phyloP scores from a whole-genome alignment of 108 stramenopile species.

The Nitzschia inconspicua region DNA sequence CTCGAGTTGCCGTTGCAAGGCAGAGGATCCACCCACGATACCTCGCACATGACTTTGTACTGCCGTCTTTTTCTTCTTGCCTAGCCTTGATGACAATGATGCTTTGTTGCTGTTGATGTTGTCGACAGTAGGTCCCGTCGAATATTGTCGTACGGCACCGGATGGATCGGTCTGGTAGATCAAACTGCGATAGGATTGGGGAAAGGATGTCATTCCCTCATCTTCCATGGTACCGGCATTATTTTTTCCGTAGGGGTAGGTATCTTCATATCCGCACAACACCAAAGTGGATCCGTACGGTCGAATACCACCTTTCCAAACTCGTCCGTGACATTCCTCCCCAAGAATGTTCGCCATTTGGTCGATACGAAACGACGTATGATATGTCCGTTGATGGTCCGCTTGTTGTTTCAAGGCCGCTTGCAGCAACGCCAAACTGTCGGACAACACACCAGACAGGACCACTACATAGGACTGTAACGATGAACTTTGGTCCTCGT shows the following conservation, averaged over 20 bases:
- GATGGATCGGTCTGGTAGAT: slow-evolving; percentile 47
- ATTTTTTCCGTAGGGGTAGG: background rate
- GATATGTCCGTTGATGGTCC: slow-evolving; percentile 15
- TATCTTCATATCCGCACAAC: slow-evolving; percentile 39
- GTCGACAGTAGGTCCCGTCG: background rate
- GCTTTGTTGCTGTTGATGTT: background rate
- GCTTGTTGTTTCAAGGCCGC: slow-evolving; percentile 19
- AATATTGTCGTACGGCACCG: slow-evolving; percentile 24
- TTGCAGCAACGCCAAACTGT: slow-evolving; percentile 51
- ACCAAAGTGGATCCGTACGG: slow-evolving; percentile 67
- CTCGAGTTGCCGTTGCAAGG: slow-evolving; percentile 21
- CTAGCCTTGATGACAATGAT: background rate
- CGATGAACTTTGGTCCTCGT: background rate
- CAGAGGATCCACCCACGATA: slow-evolving; percentile 19
- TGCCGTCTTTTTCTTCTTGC: background rate
- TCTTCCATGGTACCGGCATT: background rate
- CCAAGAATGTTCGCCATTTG: slow-evolving; percentile 39
- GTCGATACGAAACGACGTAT: slow-evolving; percentile 8
- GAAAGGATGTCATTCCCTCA: background rate
- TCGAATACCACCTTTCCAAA: slow-evolving; percentile 77
- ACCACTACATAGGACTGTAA: slow-evolving; percentile 28
- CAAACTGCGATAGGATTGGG: background rate
- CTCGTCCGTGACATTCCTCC: slow-evolving; percentile 65
- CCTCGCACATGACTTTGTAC: slow-evolving; percentile 12
- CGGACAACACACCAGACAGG: slow-evolving; percentile 65